A percentile compares a stretch with the other conserved stretches of the same genome.
Conservation (phyloP, 139 green algal genomes). For the Medakamo hakoo region DNA sequence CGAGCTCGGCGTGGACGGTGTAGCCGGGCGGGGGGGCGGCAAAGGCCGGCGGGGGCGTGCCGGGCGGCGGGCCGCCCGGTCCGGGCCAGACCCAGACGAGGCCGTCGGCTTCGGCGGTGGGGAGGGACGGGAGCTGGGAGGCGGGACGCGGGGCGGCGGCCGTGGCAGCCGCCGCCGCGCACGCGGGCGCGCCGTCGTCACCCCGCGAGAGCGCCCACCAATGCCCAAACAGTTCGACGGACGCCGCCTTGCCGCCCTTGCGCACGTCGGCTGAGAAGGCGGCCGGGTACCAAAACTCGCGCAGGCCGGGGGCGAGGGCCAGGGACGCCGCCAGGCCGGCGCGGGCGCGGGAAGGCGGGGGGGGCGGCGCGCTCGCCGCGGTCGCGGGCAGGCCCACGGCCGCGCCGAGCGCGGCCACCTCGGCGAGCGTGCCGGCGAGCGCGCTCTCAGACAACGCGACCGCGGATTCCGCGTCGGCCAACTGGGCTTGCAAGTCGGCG, state of each 20-base stretch:
- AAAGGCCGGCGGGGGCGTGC: constrained; percentile 15
- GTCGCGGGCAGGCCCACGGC: not conserved
- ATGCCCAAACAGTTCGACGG: not conserved
- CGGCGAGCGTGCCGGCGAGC: not conserved
- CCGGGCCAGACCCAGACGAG: constrained; percentile 90
- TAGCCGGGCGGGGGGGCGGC: constrained; percentile 42
- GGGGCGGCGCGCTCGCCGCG: too few relatives aligned
- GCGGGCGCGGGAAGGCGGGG: not conserved
- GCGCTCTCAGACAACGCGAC: not conserved
- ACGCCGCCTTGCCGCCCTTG: too few relatives aligned
- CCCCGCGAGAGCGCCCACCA: not conserved
- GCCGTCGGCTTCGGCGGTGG: constrained; percentile 13
- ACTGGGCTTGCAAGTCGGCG: too few relatives aligned
- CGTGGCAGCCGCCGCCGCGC: too few relatives aligned
- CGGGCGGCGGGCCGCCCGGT: constrained; percentile 11
- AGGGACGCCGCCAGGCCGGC: not conserved
- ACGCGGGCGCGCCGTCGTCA: too few relatives aligned
- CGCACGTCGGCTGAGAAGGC: not conserved
- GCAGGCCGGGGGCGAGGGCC: not conserved
- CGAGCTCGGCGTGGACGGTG: constrained; percentile 60
- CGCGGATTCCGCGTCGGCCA: not conserved
- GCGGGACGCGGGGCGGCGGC: too few relatives aligned
- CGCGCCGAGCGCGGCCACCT: not conserved
- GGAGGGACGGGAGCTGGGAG: not conserved
- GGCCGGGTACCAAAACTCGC: not conserved